These are phyloP conservation scores for Tolypocladium amazonense DNA, from an alignment of 2,329 filamentous ascomycete species.

Conservation along the genomic window DNA sequence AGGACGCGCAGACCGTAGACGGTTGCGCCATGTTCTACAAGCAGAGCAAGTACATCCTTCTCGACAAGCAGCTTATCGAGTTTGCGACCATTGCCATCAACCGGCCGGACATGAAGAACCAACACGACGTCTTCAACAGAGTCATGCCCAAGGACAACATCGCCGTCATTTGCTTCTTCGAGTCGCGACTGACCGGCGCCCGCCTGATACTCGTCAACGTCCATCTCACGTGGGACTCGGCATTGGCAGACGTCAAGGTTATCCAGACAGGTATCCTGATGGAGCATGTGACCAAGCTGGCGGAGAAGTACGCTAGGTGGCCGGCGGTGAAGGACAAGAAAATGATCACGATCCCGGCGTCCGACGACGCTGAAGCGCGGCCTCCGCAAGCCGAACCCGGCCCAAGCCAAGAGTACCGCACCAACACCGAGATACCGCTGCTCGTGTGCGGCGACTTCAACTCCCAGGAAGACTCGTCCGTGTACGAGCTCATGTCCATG, in stretches of 20 bases:
- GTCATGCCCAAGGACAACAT: constrained; percentile 99
- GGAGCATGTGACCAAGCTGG: constrained; percentile 79
- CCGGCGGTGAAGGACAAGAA: constrained; percentile 76
- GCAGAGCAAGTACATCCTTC: constrained; percentile 81
- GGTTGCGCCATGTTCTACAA: constrained; percentile 97
- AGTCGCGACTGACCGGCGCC: constrained; percentile 83
- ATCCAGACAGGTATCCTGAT: constrained; percentile 93
- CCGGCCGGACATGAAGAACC: constrained; percentile 90
- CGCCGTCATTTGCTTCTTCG: constrained; percentile 81
- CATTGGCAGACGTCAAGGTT: constrained; percentile 85
- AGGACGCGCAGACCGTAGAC: constrained; percentile 82
- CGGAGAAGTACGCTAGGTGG: constrained; percentile 73
- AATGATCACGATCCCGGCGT: constrained; percentile 33
- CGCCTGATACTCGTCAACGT: constrained; percentile 88
- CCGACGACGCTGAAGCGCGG: constrained; percentile 33
- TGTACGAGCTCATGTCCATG: constrained; percentile 79
- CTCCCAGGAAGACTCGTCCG: constrained; percentile 74
- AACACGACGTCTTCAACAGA: constrained; percentile 95
- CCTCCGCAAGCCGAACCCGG: constrained; percentile 54
- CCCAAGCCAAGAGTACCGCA: constrained; percentile 78
- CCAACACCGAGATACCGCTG: constrained; percentile 78
- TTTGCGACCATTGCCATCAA: constrained; percentile 89
- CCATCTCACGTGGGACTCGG: constrained; percentile 91
- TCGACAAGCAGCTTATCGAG: constrained; percentile 91
- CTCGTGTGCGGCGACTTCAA: constrained; percentile 96